Evolutionary conservation across 2,329 filamentous ascomycete genomes (phyloP).

Genomic region (Claviceps sp.): DNA sequence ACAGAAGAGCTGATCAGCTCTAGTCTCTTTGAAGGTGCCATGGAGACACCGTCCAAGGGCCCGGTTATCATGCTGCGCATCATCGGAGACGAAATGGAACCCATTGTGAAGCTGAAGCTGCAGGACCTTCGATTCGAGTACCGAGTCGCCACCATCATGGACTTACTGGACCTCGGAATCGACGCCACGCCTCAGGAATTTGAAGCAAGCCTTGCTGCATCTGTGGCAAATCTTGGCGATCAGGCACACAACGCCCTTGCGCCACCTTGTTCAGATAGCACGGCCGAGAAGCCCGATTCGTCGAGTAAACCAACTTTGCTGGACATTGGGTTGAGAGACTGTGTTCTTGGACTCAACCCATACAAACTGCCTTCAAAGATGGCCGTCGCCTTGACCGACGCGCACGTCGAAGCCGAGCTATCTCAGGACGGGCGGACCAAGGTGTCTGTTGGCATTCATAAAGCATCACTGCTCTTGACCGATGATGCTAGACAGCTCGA

Average conservation of each 20-base stretch:
- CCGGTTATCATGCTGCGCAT: slow-evolving; percentile 73
- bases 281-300: slow-evolving; percentile 13
- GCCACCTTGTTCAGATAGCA: slow-evolving; percentile 10
- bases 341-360: slow-evolving; percentile 74
- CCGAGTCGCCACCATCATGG: slow-evolving; percentile 69
- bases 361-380: slow-evolving; percentile 62
- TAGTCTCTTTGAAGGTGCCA: slow-evolving; percentile 14
- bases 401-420: slow-evolving; percentile 54
- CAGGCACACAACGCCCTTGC: slow-evolving; percentile 39
- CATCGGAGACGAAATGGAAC: slow-evolving; percentile 89
- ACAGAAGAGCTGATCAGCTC: slow-evolving; percentile 59
- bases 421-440: slow-evolving; percentile 52
- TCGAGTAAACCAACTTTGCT: slow-evolving; percentile 47
- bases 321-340: slow-evolving; percentile 68
- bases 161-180: slow-evolving; percentile 56
- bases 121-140: slow-evolving; percentile 83
- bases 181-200: slow-evolving; percentile 59
- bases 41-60: slow-evolving; percentile 13
- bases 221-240: slow-evolving; percentile 64
- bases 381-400: slow-evolving; percentile 65
- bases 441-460: slow-evolving; percentile 56
- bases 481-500: slow-evolving; percentile 47
- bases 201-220: slow-evolving; percentile 62
- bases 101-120: slow-evolving; percentile 75
- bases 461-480: slow-evolving; percentile 70